Evolutionary conservation across 2,329 filamentous ascomycete species (phyloP), one percentile per base, ranked within the genome.

Genomic region (Penicillium verrucosum): DNA sequence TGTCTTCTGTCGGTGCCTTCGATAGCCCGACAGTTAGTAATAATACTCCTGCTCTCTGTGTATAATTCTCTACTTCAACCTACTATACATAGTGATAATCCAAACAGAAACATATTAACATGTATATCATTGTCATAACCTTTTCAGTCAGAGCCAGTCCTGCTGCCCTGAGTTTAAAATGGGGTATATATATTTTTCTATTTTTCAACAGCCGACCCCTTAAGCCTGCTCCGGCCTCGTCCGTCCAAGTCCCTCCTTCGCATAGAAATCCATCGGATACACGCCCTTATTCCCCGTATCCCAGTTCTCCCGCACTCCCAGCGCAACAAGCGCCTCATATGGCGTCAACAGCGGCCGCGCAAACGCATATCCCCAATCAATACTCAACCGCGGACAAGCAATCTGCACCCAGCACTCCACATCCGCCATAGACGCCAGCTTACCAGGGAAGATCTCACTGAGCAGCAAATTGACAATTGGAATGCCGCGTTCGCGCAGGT

Each of bases 191-290:
- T 25, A 21, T 46, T 44, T 40, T 38, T 41, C 49, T 36, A 36
- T 51, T 23, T 51, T 45, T 21, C 11, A 32, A 49, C n/a, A 32
- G 16, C 5, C 49, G 4, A 34, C 29, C 30, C 34, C 27, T n/a
- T 46, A 46, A 42, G 57, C 60, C 51, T 68, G 66, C 41, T 64
- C 61, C 7, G 75, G 74, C 69, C 81, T 92, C 32, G 89, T 92
- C 72, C 94, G 85, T 1, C 93, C 94, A 53, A 99, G 70, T 0
- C 94, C 94, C 44, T 97, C 90, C 72, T 89, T 93, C 0, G 88
- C 92, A 76, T 99, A 99, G 71, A 96, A 99, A 73, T 99, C 92
- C 94, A 99, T 99, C 0, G 92, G 93, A 77, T 99, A 99, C 14
- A 91, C 82, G 1, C 85, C 88, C 41, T 75, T 72, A 46, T 81